Evolutionary conservation across 495 filamentous ascomycete genomes (phyloP), one percentile per base, ranked within the genome.

Genomic region (Halenospora varia): DNA sequence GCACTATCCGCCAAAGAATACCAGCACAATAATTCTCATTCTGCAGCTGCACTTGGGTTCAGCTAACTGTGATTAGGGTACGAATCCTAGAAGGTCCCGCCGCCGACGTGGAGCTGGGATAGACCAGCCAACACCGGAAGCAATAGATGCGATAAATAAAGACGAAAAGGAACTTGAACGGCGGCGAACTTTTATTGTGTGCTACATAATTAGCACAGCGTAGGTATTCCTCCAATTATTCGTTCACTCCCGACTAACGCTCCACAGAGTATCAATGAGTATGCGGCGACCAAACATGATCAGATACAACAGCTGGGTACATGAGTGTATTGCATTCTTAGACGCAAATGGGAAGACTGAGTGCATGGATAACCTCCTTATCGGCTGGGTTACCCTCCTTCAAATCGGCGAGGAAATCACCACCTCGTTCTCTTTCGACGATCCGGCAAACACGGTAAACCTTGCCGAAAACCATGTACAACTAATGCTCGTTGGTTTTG

Each of bases 211-310:
- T 18, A 71, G 70, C 29, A 71, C 75, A n/a, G 70, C 65, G 69
- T 77, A 63, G 69, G 73, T 57, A 42, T 23, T 25, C 22, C 4
- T 22, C 25, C 3, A 41, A 8, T 39, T 3, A 19, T 44, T 49
- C 9, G 24, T 6, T 6, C 9, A 35, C 4, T 15, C n/a, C 25
- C 15, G 15, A 45, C 56, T 63, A 42, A 62, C 42, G 9, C 1
- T 4, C 10, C 20, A 40, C 48, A 77, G 77, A 39, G 76, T 81
- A 19, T 73, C 77, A 11, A 75, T 82, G 72, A 77, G 73, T 19
- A 72, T 75, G 26, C 71, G 78, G 18, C 69, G 77, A 26, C 77
- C 77, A 9, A 79, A 77, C 61, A 63, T 80, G 63, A 73, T 81
- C 0, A 66, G 74, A n/a, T 77, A 70, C 50, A 78, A 73, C 35